These are phyloP conservation scores for Zygosaccharomyces pseudobailii DNA, from an alignment of 1,139 yeast species.

Conservation along the genomic window DNA sequence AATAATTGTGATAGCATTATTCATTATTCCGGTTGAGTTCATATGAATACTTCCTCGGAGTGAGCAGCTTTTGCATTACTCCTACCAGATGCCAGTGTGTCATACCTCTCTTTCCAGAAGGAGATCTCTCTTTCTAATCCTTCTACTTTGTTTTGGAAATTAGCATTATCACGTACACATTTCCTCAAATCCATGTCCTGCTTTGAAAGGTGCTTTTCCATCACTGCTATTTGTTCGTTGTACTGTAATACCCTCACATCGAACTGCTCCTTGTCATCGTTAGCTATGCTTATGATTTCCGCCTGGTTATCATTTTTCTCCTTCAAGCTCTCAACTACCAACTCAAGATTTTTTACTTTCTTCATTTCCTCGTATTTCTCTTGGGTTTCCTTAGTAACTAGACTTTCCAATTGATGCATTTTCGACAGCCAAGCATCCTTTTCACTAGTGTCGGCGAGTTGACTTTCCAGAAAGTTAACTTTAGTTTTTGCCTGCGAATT, in stretches of 20 bases:
- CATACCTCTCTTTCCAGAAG: conserved; percentile 53
- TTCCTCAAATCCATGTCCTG: conserved; percentile 34
- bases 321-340: conserved; percentile 35
- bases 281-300: conserved; percentile 31
- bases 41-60: conserved; percentile 29
- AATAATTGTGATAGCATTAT: conserved; percentile 2
- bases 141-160: conserved; percentile 35
- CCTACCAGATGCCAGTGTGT: conserved; percentile 26
- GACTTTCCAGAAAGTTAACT: conserved; percentile 36
- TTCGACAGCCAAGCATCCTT: conserved; percentile 40
- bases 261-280: conserved; percentile 36
- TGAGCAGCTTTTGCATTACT: conserved; percentile 5
- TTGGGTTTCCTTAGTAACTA: conserved; percentile 33
- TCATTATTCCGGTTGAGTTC: not conserved
- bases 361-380: conserved; percentile 36
- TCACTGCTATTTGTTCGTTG: conserved; percentile 31
- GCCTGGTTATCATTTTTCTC: conserved; percentile 24
- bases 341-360: conserved; percentile 35
- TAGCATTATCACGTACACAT: conserved; percentile 34
- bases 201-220: conserved; percentile 36
- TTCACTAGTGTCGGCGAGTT: conserved; percentile 37
- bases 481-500: conserved; percentile 36
- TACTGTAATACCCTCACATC: conserved; percentile 34
- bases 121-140: conserved; percentile 61
- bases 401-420: conserved; percentile 33